Evolutionary conservation across 2,329 filamentous ascomycete species (phyloP).

Genomic region (Sordariomycetes sp.): DNA sequence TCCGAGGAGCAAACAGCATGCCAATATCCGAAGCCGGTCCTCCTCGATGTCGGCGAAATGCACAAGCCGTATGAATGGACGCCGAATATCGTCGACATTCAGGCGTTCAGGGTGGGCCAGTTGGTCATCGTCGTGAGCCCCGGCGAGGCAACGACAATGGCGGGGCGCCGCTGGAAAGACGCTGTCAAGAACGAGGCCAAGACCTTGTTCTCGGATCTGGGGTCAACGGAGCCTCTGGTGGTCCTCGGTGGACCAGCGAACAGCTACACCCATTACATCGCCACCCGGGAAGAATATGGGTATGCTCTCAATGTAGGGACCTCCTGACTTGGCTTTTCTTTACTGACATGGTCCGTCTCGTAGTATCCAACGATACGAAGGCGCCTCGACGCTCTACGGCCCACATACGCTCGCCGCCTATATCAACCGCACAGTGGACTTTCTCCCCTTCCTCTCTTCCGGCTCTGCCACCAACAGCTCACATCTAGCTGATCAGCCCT

Average conservation of each 20-base stretch:
- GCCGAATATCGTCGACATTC: conserved; percentile 84
- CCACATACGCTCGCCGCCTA: conserved; percentile 75
- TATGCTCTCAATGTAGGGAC: background rate
- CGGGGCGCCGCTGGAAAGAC: conserved; percentile 74
- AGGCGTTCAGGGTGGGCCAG: conserved; percentile 74
- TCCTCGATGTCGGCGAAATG: conserved; percentile 83
- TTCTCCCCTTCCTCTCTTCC: conserved; percentile 23
- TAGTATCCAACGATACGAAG: conserved; percentile 78
- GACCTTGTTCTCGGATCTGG: conserved; percentile 53
- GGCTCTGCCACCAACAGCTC: conserved; percentile 8
- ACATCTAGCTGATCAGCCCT: conserved; percentile 20
- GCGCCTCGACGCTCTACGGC: conserved; percentile 84
- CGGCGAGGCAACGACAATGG: conserved; percentile 88
- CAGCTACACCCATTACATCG: conserved; percentile 58
- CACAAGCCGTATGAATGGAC: conserved; percentile 72
- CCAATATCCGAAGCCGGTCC: conserved; percentile 71
- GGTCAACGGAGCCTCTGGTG: conserved; percentile 2
- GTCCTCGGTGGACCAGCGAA: conserved; percentile 49
- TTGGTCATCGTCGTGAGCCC: conserved; percentile 75
- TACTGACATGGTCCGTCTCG: background rate
- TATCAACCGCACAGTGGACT: conserved; percentile 73
- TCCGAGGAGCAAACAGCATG: conserved; percentile 60
- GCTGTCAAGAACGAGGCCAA: conserved; percentile 38
- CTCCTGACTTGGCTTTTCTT: background rate
- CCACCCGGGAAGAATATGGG: conserved; percentile 55